Evolutionary conservation across 768 basidiomycete genomes (phyloP), one percentile per base, ranked within the genome.

Genomic region (Suillus tomentosus): DNA sequence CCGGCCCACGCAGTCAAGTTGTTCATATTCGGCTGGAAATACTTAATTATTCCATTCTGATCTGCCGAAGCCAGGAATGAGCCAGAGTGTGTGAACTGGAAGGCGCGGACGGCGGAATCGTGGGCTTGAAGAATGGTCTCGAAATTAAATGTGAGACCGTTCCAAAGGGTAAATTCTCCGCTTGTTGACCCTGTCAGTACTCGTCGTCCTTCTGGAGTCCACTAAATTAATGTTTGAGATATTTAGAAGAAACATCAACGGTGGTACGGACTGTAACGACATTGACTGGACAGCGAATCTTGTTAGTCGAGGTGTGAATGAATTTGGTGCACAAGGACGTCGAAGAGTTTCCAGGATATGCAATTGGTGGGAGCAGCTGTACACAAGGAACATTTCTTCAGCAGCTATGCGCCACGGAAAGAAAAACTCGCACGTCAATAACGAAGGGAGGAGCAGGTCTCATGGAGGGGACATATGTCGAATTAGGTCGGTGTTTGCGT

Each of bases 101-200:
- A 86, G 0, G 94, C 85, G 45, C 96, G 94, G 63, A 99, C 92
- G 45, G 95, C 92, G 2, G 91, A 89, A 72, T 99, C 97, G 77
- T 99, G 97, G 1, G 96, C 96, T 78, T 98, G 96, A n/a, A 99
- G 85, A 69, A 99, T 98, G 0, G 96, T 97, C 77, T 99, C 97
- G 72, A 99, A 99, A 79, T 99, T 99, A 87, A 99, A 99, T 0
- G 97, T 98, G 27, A 96, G 83, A 34, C 96, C 96, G 69, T 99
- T 99, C 97, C 97, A 99, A 7, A 99, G 85, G 1, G 96, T 99
- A 77, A 99, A 98, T 78, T 99, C 97, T 54, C 97, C 97, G 66
- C 91, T 94, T 24, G 95, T 95, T 13, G 95, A 96, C 19, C 97
- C 97, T 3, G 97, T 99, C 55, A 99, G 79, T 24, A 99, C 83